Conservation (phyloP, 1,284 basidiomycete genomes). For the Phenoliferia sp. region DNA sequence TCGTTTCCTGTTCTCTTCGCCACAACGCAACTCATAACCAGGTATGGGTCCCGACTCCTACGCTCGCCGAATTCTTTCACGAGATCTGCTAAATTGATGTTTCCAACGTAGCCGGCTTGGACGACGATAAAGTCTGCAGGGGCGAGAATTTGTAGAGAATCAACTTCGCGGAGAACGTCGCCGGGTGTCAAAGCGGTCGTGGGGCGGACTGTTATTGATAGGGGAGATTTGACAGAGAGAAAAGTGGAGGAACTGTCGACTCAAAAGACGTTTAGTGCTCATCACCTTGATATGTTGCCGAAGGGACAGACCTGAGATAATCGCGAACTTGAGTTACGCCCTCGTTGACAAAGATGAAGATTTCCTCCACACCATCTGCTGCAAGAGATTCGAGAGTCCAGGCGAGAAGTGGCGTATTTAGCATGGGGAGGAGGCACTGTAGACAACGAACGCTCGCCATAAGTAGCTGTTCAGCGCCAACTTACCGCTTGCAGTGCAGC, state of each 20-base stretch:
- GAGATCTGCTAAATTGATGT: slow-evolving; percentile 81
- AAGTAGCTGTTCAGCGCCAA: too few relatives aligned
- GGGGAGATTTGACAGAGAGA: slow-evolving; percentile 10
- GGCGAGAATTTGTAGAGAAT: slow-evolving; percentile 71
- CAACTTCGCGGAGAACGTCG: slow-evolving; percentile 94
- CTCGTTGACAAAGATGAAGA: slow-evolving; percentile 87
- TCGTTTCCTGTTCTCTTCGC: slow-evolving; percentile 22
- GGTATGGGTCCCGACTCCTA: slow-evolving; percentile 23
- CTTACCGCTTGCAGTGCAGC: not conserved
- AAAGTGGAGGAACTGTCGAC: slow-evolving; percentile 5
- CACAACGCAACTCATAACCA: slow-evolving; percentile 37
- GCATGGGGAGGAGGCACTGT: slow-evolving; percentile 86
- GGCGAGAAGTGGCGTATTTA: slow-evolving; percentile 85
- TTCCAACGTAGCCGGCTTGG: slow-evolving; percentile 89
- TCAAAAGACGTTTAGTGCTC: not conserved
- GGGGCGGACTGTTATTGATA: slow-evolving; percentile 26
- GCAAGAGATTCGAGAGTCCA: slow-evolving; percentile 95
- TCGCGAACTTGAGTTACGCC: slow-evolving; percentile 73
- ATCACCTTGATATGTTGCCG: not conserved
- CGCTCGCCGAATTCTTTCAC: slow-evolving; percentile 54
- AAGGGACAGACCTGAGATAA: slow-evolving; percentile 63
- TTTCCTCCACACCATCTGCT: slow-evolving; percentile 86
- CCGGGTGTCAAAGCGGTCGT: slow-evolving; percentile 77
- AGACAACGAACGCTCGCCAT: not conserved
- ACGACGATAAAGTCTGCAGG: slow-evolving; percentile 87